These are phyloP conservation scores for Lasiodiplodia theobromae DNA, from an alignment of 2,329 filamentous ascomycete species.

Conservation along the genomic window DNA sequence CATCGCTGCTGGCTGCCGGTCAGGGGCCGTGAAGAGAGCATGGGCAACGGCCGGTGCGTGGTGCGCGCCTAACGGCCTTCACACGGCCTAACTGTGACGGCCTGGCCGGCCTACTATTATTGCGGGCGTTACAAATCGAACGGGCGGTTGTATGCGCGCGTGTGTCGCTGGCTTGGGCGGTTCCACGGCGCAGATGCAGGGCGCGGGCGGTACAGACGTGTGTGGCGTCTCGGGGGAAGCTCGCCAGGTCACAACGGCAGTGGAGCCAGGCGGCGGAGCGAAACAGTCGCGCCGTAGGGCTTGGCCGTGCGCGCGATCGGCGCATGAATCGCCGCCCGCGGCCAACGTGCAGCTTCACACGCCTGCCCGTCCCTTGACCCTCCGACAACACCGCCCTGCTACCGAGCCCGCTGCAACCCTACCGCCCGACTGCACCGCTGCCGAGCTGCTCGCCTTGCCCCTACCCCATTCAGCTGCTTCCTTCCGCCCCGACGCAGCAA, in stretches of 20 bases:
- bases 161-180: not conserved
- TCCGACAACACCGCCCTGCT: constrained; percentile 2
- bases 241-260: not conserved
- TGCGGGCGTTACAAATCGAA: not conserved
- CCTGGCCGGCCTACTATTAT: not conserved
- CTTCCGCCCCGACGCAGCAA: constrained; percentile 38
- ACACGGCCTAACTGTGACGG: not conserved
- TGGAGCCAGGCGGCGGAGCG: not conserved
- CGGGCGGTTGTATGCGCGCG: not conserved
- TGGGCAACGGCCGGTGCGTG: not conserved
- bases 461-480: constrained; percentile 2
- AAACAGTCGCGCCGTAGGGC: constrained; percentile 3
- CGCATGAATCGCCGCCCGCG: constrained; percentile 13
- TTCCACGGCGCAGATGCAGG: not conserved
- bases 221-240: constrained; percentile 1
- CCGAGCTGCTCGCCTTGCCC: constrained; percentile 5
- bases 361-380: constrained; percentile 6
- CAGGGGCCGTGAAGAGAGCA: not conserved
- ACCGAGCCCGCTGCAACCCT: constrained; percentile 6
- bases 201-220: not conserved
- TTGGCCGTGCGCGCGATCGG: constrained; percentile 5
- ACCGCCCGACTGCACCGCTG: constrained; percentile 7
- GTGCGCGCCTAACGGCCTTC: constrained; percentile 16
- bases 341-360: constrained; percentile 8
- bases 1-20: not conserved